Evolutionary conservation across 805 yeast species (phyloP).

Genomic region (Metschnikowia sp.): DNA sequence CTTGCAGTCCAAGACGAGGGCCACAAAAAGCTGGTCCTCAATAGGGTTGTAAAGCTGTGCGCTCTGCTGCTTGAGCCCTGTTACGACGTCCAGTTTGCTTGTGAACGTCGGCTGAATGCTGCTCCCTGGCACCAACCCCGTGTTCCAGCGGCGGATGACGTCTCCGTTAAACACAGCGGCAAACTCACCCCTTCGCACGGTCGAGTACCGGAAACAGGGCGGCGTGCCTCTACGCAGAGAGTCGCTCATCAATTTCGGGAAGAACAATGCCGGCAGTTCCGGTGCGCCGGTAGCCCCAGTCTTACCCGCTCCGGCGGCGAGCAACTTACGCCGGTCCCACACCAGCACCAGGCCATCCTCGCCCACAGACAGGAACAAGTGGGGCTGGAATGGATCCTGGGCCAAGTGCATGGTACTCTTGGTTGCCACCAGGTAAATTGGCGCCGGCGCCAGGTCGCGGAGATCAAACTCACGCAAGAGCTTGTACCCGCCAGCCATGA

Average conservation of each 20-base stretch:
- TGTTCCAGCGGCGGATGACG: slow-evolving; percentile 74
- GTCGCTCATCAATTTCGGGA: slow-evolving; percentile 60
- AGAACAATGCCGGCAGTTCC: slow-evolving; percentile 57
- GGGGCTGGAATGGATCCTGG: slow-evolving; percentile 64
- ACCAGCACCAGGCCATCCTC: slow-evolving; percentile 83
- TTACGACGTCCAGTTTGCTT: slow-evolving; percentile 5
- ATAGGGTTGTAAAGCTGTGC: slow-evolving; percentile 35
- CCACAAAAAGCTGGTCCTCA: slow-evolving; percentile 64
- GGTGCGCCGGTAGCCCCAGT: slow-evolving; percentile 21
- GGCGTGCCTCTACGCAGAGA: slow-evolving; percentile 52
- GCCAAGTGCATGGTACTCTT: slow-evolving; percentile 66
- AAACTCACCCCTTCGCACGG: slow-evolving; percentile 65
- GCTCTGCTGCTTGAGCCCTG: slow-evolving; percentile 35
- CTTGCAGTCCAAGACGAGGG: slow-evolving; percentile 68
- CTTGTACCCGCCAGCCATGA: slow-evolving; percentile 75
- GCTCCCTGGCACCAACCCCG: slow-evolving; percentile 51
- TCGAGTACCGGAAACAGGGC: slow-evolving; percentile 68
- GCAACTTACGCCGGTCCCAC: slow-evolving; percentile 72
- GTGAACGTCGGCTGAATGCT: slow-evolving; percentile 12
- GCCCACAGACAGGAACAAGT: slow-evolving; percentile 68
- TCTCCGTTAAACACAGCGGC: slow-evolving; percentile 79
- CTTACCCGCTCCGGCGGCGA: slow-evolving; percentile 12
- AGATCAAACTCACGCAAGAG: slow-evolving; percentile 75
- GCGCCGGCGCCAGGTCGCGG: slow-evolving; percentile 47
- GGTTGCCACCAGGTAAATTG: slow-evolving; percentile 72